These are phyloP conservation scores for Chlamydomonas sphaeroides DNA, from an alignment of 139 green algal genomes.

Conservation along the genomic window DNA sequence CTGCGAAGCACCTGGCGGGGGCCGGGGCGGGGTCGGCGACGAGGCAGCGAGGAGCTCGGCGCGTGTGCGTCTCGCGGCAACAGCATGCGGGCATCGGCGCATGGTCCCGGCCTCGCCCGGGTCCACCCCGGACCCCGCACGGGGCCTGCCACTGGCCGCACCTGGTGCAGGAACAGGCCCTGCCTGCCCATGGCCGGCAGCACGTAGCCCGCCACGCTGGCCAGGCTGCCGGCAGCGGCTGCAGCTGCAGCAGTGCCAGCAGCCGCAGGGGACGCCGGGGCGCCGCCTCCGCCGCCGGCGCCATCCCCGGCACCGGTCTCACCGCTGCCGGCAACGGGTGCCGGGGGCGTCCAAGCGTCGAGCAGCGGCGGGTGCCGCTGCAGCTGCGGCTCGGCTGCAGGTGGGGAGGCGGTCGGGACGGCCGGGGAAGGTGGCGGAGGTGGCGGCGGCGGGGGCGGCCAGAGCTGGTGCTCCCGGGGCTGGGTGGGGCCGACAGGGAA, in stretches of 20 bases:
- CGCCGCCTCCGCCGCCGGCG: no score
- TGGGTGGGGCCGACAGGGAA: neutral
- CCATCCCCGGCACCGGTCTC: no score
- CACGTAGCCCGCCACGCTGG: neutral
- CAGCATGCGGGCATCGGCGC: no score
- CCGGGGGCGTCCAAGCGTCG: no score
- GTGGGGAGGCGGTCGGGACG: neutral
- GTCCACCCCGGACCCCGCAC: neutral
- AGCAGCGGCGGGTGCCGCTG: neutral
- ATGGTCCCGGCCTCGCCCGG: no score
- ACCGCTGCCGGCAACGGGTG: no score
- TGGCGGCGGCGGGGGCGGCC: constrained; percentile 20
- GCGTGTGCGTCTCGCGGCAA: neutral
- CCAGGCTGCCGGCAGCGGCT: neutral
- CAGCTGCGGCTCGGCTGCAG: neutral
- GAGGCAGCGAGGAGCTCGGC: neutral
- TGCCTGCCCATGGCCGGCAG: neutral
- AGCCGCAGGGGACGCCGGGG: neutral
- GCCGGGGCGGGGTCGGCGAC: neutral
- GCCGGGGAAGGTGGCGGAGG: no score
- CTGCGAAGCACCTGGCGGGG: constrained; percentile 7
- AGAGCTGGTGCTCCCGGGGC: neutral
- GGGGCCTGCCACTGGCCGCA: no score
- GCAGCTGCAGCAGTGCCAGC: neutral
- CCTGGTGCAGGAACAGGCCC: constrained; percentile 24